Percentiles rank a stretch among this genome's conserved stretches.
Conservation (phyloP, 371 early-diverging fungal genomes). For the Apophysomyces variabilis region DNA sequence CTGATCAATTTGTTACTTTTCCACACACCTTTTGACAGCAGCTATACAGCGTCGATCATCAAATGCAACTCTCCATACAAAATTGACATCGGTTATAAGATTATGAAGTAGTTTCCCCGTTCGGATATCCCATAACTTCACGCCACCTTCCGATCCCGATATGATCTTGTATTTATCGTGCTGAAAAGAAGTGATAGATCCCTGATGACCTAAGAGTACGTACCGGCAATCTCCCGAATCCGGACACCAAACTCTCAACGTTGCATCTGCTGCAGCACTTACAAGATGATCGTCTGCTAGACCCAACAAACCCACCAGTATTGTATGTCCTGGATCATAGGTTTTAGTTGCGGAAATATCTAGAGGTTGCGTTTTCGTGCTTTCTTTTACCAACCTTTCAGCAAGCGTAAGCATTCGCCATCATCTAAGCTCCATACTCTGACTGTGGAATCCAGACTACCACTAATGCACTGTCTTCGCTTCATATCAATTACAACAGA, state of each 20-base stretch:
- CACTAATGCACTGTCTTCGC: constrained; percentile 80
- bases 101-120: constrained; percentile 81
- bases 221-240: constrained; percentile 69
- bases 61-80: constrained; percentile 95
- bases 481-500: constrained; percentile 84
- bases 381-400: constrained; percentile 17
- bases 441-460: constrained; percentile 94
- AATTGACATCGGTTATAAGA: constrained; percentile 68
- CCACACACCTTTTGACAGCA: constrained; percentile 73
- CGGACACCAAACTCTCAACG: constrained; percentile 95
- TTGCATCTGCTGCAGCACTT: constrained; percentile 95
- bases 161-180: constrained; percentile 89
- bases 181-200: constrained; percentile 95
- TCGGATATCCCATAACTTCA: constrained; percentile 94
- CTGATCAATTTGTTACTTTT: constrained; percentile 4
- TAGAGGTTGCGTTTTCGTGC: not conserved
- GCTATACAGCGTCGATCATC: constrained; percentile 86
- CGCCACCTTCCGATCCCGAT: constrained; percentile 91
- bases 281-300: constrained; percentile 82
- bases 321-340: constrained; percentile 80
- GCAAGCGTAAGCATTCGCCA: constrained; percentile 67
- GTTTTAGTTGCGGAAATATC: not conserved
- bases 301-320: constrained; percentile 91
- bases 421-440: constrained; percentile 89
- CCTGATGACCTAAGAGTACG: constrained; percentile 70